phyloP scores from a whole-genome alignment of 768 basidiomycete species.

The Roridomyces roridus region DNA sequence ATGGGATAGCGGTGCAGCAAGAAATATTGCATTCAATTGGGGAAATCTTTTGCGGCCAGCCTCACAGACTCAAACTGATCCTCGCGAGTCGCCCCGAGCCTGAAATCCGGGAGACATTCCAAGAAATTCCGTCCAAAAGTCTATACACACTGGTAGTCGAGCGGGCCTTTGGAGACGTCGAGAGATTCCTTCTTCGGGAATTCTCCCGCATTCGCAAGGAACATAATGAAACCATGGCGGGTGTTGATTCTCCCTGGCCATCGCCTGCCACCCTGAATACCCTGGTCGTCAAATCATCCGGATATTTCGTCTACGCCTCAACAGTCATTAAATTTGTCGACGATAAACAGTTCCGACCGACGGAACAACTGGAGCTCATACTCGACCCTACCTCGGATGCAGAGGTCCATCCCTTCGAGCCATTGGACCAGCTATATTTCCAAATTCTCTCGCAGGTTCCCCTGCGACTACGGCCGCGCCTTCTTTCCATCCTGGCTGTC shows the following conservation, averaged over 20 bases:
- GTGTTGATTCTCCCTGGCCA: not conserved
- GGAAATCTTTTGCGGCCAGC: not conserved
- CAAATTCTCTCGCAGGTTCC: not conserved
- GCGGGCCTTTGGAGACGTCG: not conserved
- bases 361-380: not conserved
- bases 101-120: not conserved
- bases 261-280: not conserved
- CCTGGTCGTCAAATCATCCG: not conserved
- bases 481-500: not conserved
- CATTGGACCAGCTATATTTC: not conserved
- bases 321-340: slow-evolving; percentile 4
- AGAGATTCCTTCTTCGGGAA: too few relatives aligned
- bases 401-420: not conserved
- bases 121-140: not conserved
- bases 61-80: not conserved
- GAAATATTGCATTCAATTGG: not conserved
- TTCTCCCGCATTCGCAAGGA: not conserved
- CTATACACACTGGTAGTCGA: not conserved
- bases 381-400: not conserved
- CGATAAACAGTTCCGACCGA: not conserved
- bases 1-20: not conserved
- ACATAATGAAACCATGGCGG: not conserved
- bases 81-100: not conserved
- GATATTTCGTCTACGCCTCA: not conserved
- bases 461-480: not conserved